phyloP scores from a whole-genome alignment of 345 rosid genomes.

The Linum usitatissimum region DNA sequence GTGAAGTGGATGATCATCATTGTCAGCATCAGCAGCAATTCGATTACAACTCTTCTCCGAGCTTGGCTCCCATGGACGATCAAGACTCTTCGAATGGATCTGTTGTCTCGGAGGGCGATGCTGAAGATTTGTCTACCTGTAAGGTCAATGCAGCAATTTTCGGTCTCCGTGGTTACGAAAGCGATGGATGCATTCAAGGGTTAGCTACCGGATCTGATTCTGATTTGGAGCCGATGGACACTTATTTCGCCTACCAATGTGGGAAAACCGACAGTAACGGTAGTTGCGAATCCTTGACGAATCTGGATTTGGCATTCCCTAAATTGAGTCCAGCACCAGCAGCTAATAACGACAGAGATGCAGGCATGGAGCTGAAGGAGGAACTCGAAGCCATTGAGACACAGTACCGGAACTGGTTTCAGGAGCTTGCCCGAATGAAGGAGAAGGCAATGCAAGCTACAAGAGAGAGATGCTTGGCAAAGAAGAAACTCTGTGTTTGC shows the following conservation, averaged over 20 bases:
- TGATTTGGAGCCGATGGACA: conserved; percentile 23
- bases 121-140: conserved; percentile 25
- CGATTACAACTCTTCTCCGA: conserved; percentile 18
- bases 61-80: conserved; percentile 26
- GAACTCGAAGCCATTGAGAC: conserved; percentile 14
- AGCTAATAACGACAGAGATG: not conserved
- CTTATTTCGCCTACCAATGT: conserved; percentile 18
- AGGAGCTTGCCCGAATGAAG: conserved; percentile 16
- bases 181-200: conserved; percentile 19
- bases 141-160: conserved; percentile 14
- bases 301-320: conserved; percentile 20
- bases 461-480: conserved; percentile 15
- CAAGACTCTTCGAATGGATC: conserved; percentile 27
- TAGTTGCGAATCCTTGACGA: conserved; percentile 18
- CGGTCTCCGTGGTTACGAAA: conserved; percentile 18
- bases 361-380: conserved; percentile 12
- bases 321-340: conserved; percentile 15
- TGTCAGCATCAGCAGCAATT: not conserved
- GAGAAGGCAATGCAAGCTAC: conserved; percentile 16
- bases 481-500: conserved; percentile 15
- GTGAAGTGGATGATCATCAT: conserved; percentile 8
- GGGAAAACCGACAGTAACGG: conserved; percentile 16
- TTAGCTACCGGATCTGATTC: conserved; percentile 16
- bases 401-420: conserved; percentile 15
- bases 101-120: conserved; percentile 22